Percentiles rank a stretch among this genome's conserved stretches.
These are phyloP conservation scores for Delonix regia DNA, from an alignment of 306 rosid species.

Conservation along the genomic window DNA sequence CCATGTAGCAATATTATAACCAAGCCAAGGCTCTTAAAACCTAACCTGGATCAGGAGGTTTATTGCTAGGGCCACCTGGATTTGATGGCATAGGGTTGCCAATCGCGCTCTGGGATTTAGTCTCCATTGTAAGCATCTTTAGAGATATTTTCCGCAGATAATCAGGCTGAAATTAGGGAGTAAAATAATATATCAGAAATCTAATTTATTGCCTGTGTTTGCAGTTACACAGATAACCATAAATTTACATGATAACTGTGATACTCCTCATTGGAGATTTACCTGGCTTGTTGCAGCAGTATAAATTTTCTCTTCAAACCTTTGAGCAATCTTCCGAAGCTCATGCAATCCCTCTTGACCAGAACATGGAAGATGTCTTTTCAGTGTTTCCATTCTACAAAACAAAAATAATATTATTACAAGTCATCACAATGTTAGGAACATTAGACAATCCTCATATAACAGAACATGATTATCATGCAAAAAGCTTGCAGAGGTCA, in stretches of 20 bases:
- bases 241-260: not conserved
- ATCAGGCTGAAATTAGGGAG: slow-evolving; percentile 51
- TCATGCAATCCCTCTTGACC: slow-evolving; percentile 78
- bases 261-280: slow-evolving; percentile 3
- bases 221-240: not conserved
- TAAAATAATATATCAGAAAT: slow-evolving; percentile 14
- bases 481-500: not conserved
- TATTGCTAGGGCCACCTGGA: slow-evolving; percentile 55
- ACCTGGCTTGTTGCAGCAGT: slow-evolving; percentile 79
- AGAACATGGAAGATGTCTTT: slow-evolving; percentile 75
- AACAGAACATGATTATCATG: slow-evolving; percentile 1
- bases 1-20: not conserved
- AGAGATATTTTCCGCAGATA: slow-evolving; percentile 53
- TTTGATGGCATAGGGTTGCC: slow-evolving; percentile 49
- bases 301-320: slow-evolving; percentile 87
- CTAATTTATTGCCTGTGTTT: not conserved
- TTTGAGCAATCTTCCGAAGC: slow-evolving; percentile 75
- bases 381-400: slow-evolving; percentile 78
- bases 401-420: slow-evolving; percentile 24
- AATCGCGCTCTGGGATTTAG: slow-evolving; percentile 56
- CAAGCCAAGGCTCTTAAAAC: slow-evolving; percentile 28
- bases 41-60: slow-evolving; percentile 76
- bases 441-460: slow-evolving; percentile 20
- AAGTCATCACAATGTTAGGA: not conserved
- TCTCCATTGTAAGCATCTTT: slow-evolving; percentile 72